Evolutionary conservation across 2,329 filamentous ascomycete genomes (phyloP).

Genomic region (Pseudomassariella vexata): DNA sequence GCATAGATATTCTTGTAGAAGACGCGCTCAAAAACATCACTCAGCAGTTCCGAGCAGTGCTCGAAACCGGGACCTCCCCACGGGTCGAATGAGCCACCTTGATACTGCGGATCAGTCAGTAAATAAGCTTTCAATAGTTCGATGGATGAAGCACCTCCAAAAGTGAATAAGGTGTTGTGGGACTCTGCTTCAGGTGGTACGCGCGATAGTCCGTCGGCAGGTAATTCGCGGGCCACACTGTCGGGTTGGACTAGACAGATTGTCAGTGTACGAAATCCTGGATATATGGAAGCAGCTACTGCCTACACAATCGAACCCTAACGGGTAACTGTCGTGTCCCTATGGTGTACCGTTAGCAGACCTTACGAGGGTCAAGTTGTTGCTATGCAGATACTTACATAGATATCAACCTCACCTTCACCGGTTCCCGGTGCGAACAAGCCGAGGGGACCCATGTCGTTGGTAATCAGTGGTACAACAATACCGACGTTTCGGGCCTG

Average conservation of each 20-base stretch:
- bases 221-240: slow-evolving; percentile 48
- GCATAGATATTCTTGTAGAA: slow-evolving; percentile 72
- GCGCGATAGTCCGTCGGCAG: slow-evolving; percentile 50
- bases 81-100: slow-evolving; percentile 66
- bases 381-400: no score
- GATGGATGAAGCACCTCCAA: neutral
- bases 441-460: slow-evolving; percentile 57
- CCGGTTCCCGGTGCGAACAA: slow-evolving; percentile 48
- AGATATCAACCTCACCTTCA: slow-evolving; percentile 35
- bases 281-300: no score
- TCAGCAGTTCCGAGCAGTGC: slow-evolving; percentile 58
- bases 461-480: slow-evolving; percentile 67
- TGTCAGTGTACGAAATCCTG: no score
- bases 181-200: slow-evolving; percentile 51
- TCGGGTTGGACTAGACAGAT: no score
- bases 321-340: slow-evolving; percentile 31
- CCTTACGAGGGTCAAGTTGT: no score
- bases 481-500: slow-evolving; percentile 63
- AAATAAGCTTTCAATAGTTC: no score
- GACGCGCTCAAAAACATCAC: slow-evolving; percentile 68
- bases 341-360: no score
- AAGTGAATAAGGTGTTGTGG: slow-evolving; percentile 50
- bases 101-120: slow-evolving; percentile 40
- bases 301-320: slow-evolving; percentile 37
- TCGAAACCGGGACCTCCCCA: slow-evolving; percentile 67